These are phyloP conservation scores for Pseudocohnilembus persalinus DNA, from an alignment of 169 alveolate genomes.

Conservation along the genomic window DNA sequence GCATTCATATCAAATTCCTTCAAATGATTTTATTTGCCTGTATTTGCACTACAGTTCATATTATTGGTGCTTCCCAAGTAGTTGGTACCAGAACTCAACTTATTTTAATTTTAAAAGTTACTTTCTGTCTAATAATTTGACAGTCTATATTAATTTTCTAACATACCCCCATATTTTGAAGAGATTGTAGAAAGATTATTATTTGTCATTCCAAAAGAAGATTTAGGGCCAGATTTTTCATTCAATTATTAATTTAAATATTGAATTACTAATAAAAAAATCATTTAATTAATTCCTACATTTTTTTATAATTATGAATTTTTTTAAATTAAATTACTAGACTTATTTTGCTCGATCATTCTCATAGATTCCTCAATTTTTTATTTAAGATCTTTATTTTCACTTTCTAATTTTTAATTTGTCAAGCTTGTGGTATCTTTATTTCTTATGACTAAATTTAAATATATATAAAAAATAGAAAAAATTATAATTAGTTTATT, in stretches of 20 bases:
- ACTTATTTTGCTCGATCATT: not conserved
- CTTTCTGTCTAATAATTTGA: not conserved
- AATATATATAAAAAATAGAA: too few species aligned
- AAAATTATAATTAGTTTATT: not conserved
- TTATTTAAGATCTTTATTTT: not conserved
- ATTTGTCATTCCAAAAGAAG: not conserved
- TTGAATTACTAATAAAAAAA: not conserved
- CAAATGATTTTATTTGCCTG: not conserved
- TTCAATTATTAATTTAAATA: too few species aligned
- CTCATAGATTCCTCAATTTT: not conserved
- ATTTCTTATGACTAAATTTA: not conserved
- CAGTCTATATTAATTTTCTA: not conserved
- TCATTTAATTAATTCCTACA: not conserved
- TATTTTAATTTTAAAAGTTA: not conserved
- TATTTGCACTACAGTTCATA: not conserved
- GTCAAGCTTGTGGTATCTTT: not conserved
- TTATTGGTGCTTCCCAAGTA: not conserved
- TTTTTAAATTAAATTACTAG: not conserved
- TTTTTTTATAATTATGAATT: too few species aligned
- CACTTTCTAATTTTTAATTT: not conserved
- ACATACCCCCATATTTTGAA: not conserved
- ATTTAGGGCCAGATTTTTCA: not conserved
- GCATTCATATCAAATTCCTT: not conserved
- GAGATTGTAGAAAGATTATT: not conserved
- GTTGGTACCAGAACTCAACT: not conserved